Percentiles rank a stretch among this genome's conserved stretches.
These are phyloP conservation scores for Blastobotrys peoriensis DNA, from an alignment of 805 yeast species.

Conservation along the genomic window DNA sequence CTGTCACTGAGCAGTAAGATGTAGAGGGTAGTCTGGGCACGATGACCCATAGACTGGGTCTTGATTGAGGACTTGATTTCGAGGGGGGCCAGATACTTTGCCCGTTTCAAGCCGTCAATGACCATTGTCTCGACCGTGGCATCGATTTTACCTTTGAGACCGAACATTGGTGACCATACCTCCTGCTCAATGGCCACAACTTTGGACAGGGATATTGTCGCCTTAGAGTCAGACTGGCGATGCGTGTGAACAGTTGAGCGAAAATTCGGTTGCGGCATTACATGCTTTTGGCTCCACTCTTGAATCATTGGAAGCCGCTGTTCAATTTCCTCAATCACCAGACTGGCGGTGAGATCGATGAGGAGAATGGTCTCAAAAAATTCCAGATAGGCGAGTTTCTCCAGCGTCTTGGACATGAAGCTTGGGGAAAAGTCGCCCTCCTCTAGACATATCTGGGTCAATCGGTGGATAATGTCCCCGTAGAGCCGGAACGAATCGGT, in stretches of 20 bases:
- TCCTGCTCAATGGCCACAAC: constrained; percentile 84
- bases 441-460: constrained; percentile 57
- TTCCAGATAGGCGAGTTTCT: constrained; percentile 18
- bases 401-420: constrained; percentile 34
- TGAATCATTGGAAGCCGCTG: constrained; percentile 41
- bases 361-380: constrained; percentile 40
- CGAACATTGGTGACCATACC: constrained; percentile 86
- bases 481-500: constrained; percentile 43
- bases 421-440: constrained; percentile 33
- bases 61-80: constrained; percentile 81
- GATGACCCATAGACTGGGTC: constrained; percentile 56
- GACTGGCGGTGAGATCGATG: constrained; percentile 51
- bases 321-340: constrained; percentile 41
- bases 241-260: constrained; percentile 15
- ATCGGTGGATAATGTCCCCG: constrained; percentile 78
- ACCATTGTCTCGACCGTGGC: constrained; percentile 65
- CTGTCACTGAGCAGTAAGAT: constrained; percentile 73
- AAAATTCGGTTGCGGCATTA: constrained; percentile 3
- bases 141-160: constrained; percentile 84
- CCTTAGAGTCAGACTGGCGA: constrained; percentile 26
- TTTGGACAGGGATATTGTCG: constrained; percentile 50
- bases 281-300: constrained; percentile 28
- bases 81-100: constrained; percentile 60
- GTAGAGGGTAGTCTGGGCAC: constrained; percentile 82
- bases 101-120: constrained; percentile 26